Percentiles rank a stretch among this genome's conserved stretches.
phyloP scores from a whole-genome alignment of 2,329 filamentous ascomycete species.

The Endothia cerciana region DNA sequence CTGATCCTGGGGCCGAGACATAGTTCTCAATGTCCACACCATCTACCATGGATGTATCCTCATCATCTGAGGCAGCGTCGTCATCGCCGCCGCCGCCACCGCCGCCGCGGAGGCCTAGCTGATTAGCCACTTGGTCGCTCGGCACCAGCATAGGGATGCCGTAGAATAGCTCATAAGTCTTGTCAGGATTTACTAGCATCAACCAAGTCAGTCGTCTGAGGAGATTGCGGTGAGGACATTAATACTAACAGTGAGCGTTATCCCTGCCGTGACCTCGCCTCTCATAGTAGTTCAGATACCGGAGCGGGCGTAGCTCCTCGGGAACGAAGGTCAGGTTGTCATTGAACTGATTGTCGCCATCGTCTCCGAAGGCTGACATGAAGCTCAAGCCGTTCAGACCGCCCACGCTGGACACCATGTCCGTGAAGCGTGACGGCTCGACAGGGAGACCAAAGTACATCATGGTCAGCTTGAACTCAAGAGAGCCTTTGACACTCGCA shows the following conservation, averaged over 20 bases:
- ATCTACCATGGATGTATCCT: not conserved
- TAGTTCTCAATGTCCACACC: not conserved
- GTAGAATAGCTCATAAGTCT: constrained; percentile 23
- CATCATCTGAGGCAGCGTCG: not conserved
- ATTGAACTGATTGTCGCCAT: constrained; percentile 30
- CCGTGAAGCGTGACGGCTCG: constrained; percentile 42
- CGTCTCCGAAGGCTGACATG: constrained; percentile 20
- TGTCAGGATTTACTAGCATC: constrained; percentile 23
- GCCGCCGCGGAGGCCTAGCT: not conserved
- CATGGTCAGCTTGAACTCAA: constrained; percentile 49
- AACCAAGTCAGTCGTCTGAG: not conserved
- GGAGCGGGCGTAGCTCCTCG: constrained; percentile 26
- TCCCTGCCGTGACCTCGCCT: constrained; percentile 25
- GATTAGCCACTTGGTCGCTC: not conserved
- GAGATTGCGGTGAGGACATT: not conserved
- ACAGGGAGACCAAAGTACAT: constrained; percentile 53
- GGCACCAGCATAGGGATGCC: constrained; percentile 19
- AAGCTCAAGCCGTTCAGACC: constrained; percentile 20
- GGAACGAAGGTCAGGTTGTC: constrained; percentile 30
- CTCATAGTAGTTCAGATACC: constrained; percentile 29
- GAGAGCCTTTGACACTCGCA: constrained; percentile 1
- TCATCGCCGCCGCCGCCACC: constrained; percentile 1
- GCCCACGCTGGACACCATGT: constrained; percentile 19
- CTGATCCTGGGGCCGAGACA: not conserved
- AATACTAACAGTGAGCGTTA: constrained; percentile 20